A percentile compares a stretch with the other conserved stretches of the same genome.
Evolutionary conservation across 192 early-diverging fungal genomes (phyloP).

Genomic region (Diversispora epigaea): DNA sequence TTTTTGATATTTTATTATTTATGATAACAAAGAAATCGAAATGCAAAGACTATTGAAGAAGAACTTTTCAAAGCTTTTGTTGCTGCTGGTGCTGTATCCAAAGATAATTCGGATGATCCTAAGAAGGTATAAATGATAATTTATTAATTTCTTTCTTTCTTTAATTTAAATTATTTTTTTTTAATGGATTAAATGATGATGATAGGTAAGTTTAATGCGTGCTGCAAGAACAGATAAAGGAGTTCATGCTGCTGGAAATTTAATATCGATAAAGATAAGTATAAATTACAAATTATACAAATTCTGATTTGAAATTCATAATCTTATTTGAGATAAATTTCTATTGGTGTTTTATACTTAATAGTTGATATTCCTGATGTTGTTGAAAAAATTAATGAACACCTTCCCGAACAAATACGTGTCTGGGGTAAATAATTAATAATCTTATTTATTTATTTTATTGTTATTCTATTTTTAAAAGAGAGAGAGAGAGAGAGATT

Average conservation of each 20-base stretch:
- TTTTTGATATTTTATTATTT: not conserved
- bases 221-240: slow-evolving; percentile 98
- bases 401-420: slow-evolving; percentile 87
- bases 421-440: slow-evolving; percentile 67
- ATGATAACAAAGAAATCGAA: slow-evolving; percentile 60
- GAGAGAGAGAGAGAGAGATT: too few relatives aligned
- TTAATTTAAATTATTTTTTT: not conserved
- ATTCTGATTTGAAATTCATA: not conserved
- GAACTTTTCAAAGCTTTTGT: slow-evolving; percentile 87
- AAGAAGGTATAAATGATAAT: slow-evolving; percentile 51
- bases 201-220: slow-evolving; percentile 77
- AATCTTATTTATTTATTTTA: not conserved
- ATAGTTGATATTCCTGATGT: slow-evolving; percentile 72
- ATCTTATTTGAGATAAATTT: not conserved
- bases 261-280: slow-evolving; percentile 77
- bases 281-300: not conserved
- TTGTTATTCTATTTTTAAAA: slow-evolving; percentile 2
- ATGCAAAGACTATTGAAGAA: slow-evolving; percentile 81
- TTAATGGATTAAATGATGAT: not conserved
- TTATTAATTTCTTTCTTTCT: not conserved
- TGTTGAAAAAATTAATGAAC: slow-evolving; percentile 74
- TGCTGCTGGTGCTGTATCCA: slow-evolving; percentile 77
- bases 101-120: slow-evolving; percentile 81
- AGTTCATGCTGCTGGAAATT: slow-evolving; percentile 96
- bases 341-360: slow-evolving; percentile 46